These are phyloP conservation scores for Acer campestre DNA, from an alignment of 345 rosid genomes.

Conservation along the genomic window DNA sequence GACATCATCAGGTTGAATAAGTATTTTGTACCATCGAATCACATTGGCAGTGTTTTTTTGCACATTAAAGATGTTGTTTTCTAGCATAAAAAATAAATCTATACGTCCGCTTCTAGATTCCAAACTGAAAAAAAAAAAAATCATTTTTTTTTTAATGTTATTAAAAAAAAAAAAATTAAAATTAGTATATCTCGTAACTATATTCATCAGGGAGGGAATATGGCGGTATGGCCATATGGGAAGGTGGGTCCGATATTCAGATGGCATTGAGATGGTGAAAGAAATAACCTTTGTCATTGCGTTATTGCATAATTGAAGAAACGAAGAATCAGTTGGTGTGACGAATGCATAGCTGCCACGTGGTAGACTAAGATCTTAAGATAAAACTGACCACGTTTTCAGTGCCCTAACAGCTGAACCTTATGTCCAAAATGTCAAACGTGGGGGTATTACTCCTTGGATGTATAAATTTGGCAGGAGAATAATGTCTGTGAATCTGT, in stretches of 20 bases:
- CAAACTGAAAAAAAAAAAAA: too few species aligned
- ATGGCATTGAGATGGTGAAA: conserved; percentile 15
- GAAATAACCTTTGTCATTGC: conserved; percentile 14
- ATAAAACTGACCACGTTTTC: conserved; percentile 27
- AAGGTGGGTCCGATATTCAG: background rate
- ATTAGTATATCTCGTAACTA: too few species aligned
- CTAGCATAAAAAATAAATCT: too few species aligned
- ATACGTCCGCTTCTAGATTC: too few species aligned
- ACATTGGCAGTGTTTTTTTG: too few species aligned
- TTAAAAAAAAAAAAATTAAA: too few species aligned
- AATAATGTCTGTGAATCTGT: background rate
- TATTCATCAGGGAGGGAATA: background rate
- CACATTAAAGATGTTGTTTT: too few species aligned
- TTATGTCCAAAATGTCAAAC: background rate
- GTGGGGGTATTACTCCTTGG: conserved; percentile 4
- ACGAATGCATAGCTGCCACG: conserved; percentile 19
- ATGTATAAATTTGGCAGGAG: background rate
- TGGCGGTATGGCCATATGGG: too few species aligned
- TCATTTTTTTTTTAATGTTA: too few species aligned
- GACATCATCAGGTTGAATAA: too few species aligned
- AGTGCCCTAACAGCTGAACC: conserved; percentile 30
- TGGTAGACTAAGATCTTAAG: background rate
- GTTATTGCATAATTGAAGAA: background rate
- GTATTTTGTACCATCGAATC: too few species aligned
- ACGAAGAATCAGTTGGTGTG: background rate